phyloP scores from a whole-genome alignment of 2,329 filamentous ascomycete genomes.

The Trichoderma aggressivum region DNA sequence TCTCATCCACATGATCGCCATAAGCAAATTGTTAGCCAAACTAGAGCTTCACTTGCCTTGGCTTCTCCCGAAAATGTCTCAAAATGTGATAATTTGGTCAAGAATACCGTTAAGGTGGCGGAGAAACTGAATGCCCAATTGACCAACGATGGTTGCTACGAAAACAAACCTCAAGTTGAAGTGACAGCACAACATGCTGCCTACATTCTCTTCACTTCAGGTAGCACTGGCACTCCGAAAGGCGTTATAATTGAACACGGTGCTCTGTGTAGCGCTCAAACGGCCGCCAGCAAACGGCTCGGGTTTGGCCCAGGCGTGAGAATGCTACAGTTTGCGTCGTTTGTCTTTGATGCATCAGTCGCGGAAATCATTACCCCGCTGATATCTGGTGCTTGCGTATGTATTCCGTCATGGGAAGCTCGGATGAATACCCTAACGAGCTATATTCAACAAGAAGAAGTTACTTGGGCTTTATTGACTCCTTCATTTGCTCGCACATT shows the following conservation, averaged over 20 bases:
- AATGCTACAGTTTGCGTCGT: conserved; percentile 16
- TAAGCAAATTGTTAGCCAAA: neutral
- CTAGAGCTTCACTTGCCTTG: neutral
- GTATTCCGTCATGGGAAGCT: conserved; percentile 5
- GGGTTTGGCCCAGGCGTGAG: neutral
- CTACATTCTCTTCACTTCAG: conserved; percentile 23
- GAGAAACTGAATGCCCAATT: neutral
- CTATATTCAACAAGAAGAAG: neutral
- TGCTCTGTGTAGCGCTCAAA: conserved; percentile 1
- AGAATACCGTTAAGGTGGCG: neutral
- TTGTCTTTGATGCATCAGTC: conserved; percentile 1
- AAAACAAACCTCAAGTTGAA: neutral
- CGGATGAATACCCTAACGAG: neutral
- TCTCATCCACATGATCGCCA: neutral
- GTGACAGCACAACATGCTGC: conserved; percentile 10
- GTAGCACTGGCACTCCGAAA: conserved; percentile 23
- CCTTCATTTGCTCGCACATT: conserved; percentile 4
- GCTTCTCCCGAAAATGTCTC: neutral
- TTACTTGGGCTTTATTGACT: conserved; percentile 4
- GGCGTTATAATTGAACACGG: conserved; percentile 22
- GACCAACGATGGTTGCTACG: neutral
- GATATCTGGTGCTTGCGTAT: conserved; percentile 9
- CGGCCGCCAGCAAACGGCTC: neutral
- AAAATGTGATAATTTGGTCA: neutral
- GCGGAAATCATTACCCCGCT: conserved; percentile 1